Base-by-base conservation (phyloP, 352 stramenopile genomes). In the Thraustochytrium striatum region DNA sequence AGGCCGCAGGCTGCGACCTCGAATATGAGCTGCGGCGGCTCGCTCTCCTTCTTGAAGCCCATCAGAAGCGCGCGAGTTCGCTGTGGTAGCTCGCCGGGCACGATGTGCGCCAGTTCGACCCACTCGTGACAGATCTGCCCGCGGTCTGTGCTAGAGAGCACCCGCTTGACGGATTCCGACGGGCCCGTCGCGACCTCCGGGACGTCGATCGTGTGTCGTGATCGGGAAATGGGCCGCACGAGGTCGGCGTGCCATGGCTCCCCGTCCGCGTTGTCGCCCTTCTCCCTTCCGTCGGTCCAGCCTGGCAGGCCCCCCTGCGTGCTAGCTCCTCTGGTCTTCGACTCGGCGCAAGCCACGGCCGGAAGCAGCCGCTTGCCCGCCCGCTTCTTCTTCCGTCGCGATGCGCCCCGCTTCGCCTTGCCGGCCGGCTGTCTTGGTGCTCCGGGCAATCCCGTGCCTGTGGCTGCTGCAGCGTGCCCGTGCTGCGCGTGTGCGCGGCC, bases 21-120 rank as follows among this genome's bases (percentile, higher is more conserved):
- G 35, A 75, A 75, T 25, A 75, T 30, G 1, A 75, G 65, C 65
- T 75, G 44, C 16, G 58, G 13, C 9, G 44, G 11, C 47, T 75
- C 65, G n/a, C 68, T 75, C 0, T 39, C 41, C 11, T 75, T 30
- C 16, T 72, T 72, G 65, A 75, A 75, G 32, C 65, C 65, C 32
- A 75, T 75, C 0, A 75, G 50, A n/a, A 75, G 65, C 16, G 65
- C 65, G 8, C 50, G 33, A 11, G 61, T 16, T 21, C 25, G 13
- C 35, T 28, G 16, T 16, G 65, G 65, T 3, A 61, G 44, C 52
- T 75, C 41, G 43, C 43, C 65, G 11, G 65, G 39, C 3, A 30
- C 30, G 11, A 75, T 32, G 39, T 75, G 65, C n/a, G 44, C 41
- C 2, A 75, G 43, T 39, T 32, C 30, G 16, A 75, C 52, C 30